Percentiles rank a stretch among this genome's conserved stretches.
Conservation (phyloP, 1,284 basidiomycete species). For the Trichosporon inkin region DNA sequence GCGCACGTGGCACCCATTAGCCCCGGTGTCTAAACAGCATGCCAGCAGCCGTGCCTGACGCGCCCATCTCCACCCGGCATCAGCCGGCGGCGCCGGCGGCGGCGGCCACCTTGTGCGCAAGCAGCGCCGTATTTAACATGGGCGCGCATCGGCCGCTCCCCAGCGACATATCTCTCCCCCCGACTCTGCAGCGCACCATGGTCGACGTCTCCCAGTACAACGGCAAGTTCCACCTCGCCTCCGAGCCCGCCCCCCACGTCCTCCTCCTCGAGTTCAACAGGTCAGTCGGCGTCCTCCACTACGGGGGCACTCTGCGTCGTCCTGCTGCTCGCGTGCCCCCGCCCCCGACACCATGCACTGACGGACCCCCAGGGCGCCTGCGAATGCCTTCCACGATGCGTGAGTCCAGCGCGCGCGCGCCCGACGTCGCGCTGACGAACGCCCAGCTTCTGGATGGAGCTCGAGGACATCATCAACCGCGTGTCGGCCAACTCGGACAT, state of each 20-base stretch:
- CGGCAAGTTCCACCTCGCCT: constrained; percentile 36
- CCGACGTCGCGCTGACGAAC: constrained; percentile 14
- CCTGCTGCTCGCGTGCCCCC: not conserved
- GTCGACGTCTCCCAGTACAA: constrained; percentile 24
- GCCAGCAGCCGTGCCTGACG: not conserved
- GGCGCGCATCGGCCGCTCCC: too few relatives aligned
- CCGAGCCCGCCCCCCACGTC: constrained; percentile 37
- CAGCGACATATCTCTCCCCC: too few relatives aligned
- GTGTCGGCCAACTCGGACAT: constrained; percentile 60
- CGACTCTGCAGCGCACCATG: not conserved
- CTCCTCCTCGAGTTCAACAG: constrained; percentile 48
- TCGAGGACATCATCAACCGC: constrained; percentile 60
- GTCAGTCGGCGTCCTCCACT: constrained; percentile 25
- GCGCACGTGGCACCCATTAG: too few relatives aligned
- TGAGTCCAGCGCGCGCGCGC: constrained; percentile 40
- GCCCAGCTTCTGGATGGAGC: constrained; percentile 66
- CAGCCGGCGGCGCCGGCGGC: too few relatives aligned
- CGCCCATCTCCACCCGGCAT: not conserved
- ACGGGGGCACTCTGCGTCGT: too few relatives aligned
- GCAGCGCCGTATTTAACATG: too few relatives aligned
- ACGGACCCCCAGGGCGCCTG: constrained; percentile 57
- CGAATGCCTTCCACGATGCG: constrained; percentile 69
- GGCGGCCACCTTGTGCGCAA: too few relatives aligned
- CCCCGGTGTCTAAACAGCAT: not conserved
- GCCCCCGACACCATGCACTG: not conserved